Conservation (phyloP, 257 asterid genomes). For the Leptodermis oblonga region DNA sequence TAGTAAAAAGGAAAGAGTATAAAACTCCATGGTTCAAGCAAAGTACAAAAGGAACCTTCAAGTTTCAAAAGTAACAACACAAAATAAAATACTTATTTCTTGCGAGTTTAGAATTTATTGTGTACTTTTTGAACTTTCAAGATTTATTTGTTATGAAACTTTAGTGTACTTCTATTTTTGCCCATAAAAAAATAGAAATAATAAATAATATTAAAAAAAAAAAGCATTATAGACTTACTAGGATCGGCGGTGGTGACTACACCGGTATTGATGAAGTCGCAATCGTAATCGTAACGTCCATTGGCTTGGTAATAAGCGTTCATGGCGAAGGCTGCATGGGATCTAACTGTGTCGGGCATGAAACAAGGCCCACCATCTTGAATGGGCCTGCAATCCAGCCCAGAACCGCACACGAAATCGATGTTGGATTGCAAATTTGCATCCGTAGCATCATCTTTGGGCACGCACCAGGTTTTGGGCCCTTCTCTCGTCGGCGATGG, state of each 20-base stretch:
- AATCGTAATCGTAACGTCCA: conserved; percentile 30
- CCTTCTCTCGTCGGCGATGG: conserved; percentile 5
- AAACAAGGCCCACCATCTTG: conserved; percentile 42
- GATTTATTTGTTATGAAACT: no score
- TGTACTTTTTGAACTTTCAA: no score
- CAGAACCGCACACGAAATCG: conserved; percentile 36
- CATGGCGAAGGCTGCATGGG: conserved; percentile 49
- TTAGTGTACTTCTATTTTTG: no score
- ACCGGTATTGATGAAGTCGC: conserved; percentile 32
- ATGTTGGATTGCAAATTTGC: conserved; percentile 41
- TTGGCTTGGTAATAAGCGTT: conserved; percentile 44
- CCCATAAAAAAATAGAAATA: no score
- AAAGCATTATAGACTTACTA: conserved; percentile 26
- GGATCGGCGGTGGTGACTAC: conserved; percentile 30
- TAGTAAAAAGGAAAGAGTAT: no score
- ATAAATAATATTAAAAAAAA: no score
- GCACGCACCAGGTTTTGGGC: conserved; percentile 40
- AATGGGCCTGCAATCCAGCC: conserved; percentile 41
- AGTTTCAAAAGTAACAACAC: no score
- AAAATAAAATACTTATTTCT: no score
- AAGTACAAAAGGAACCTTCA: no score
- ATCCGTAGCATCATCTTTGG: conserved; percentile 27
- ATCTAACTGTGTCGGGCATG: conserved; percentile 33
- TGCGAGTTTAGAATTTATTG: no score
- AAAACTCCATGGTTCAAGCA: no score